Conservation (phyloP, 2,329 filamentous ascomycete genomes). For the Fusarium sp. region DNA sequence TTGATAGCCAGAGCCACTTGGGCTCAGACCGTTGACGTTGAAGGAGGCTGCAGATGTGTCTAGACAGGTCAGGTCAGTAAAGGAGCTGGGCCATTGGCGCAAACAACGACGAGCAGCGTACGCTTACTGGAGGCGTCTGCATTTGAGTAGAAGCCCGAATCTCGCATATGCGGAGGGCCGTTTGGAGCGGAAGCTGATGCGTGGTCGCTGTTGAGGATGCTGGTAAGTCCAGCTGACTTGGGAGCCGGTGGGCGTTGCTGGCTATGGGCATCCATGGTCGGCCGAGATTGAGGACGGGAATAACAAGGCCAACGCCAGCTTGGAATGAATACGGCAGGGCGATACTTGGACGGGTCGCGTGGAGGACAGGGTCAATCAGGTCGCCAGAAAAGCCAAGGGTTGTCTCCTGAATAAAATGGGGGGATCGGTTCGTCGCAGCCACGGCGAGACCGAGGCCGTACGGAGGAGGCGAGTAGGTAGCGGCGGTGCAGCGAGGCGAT, state of each 20-base stretch:
- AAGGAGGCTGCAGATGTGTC: constrained; percentile 54
- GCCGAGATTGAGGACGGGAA: constrained; percentile 11
- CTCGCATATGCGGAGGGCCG: constrained; percentile 49
- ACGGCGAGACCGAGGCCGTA: constrained; percentile 10
- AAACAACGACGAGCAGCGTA: constrained; percentile 41
- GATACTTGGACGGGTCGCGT: constrained; percentile 13
- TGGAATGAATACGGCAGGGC: not conserved
- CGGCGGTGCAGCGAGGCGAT: constrained; percentile 14
- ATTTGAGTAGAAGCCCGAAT: constrained; percentile 56
- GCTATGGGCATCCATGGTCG: constrained; percentile 43
- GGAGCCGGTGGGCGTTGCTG: constrained; percentile 43
- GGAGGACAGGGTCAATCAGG: constrained; percentile 6
- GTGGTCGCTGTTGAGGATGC: constrained; percentile 52
- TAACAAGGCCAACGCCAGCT: constrained; percentile 15
- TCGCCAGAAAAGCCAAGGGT: constrained; percentile 14
- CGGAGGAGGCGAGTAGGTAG: constrained; percentile 10
- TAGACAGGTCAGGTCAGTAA: constrained; percentile 38
- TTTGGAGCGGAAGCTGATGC: constrained; percentile 39
- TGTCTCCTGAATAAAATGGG: constrained; percentile 14
- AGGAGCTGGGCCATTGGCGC: constrained; percentile 17
- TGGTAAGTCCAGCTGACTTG: constrained; percentile 51
- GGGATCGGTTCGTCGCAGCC: constrained; percentile 12
- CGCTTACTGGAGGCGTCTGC: constrained; percentile 55
- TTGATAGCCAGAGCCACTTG: constrained; percentile 58
- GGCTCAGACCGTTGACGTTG: constrained; percentile 51